Base-by-base conservation (phyloP, 371 early-diverging fungal species). In the Saksenaea oblongispora region DNA sequence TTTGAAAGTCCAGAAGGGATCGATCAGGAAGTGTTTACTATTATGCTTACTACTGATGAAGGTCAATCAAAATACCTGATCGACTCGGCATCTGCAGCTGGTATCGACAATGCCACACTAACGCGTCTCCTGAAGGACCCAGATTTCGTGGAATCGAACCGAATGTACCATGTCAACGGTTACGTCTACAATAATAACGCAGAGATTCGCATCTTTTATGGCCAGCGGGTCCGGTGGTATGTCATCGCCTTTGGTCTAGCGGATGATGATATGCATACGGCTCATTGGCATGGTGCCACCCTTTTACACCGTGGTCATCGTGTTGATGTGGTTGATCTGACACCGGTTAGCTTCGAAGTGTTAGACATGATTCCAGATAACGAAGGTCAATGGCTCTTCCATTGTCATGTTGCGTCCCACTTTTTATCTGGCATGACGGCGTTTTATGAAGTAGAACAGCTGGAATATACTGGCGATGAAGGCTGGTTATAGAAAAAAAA, bases 251-350 rank as follows among this genome's bases (percentile, higher is more conserved):
- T 78, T 28, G 84, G 76, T 2, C 39, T 73, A 0, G 65, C 59
- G 0, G 79, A 79, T 27, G 75, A 74, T 1, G 84, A 84, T 69
- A 55, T 68, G 5, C 84, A 84, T 70, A 80, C 84, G 2, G 84
- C 80, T 0, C 82, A 82, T 34, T 84, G 84, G 84, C 84, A 84
- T 62, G 82, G 82, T 4, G 69, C 74, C 0, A 82, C 82, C 0
- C 26, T 82, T 3, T 59, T 84, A 9, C 56, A 72, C 15, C 66
- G 73, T 24, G 84, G 84, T 0, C 77, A 73, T 39, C 71, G 83
- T 8, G 73, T 80, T 9, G 84, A 84, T 58, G 81, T 79, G 9
- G 72, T 84, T 3, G 81, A 82, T 36, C 61, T 84, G 31, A 68
- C 69, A 27, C 78, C 82, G 0, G 66, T 76, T 31, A 73, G 75